These are phyloP conservation scores for Magnolia officinalis DNA, from an alignment of 164 flowering plant genomes.

Conservation along the genomic window DNA sequence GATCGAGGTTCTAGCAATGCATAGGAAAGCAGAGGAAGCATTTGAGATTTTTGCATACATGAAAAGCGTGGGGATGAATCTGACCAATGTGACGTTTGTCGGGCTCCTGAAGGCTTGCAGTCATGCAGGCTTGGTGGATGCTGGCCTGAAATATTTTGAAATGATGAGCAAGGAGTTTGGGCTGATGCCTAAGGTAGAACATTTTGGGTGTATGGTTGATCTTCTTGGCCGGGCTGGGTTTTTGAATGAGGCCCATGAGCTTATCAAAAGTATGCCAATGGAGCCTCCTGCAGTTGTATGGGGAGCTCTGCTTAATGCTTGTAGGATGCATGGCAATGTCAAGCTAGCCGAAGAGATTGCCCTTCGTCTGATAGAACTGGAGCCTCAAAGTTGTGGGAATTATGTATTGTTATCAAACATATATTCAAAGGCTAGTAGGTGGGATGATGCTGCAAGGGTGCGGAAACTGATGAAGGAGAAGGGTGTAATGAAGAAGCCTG, in stretches of 20 bases:
- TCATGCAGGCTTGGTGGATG: constrained; percentile 25
- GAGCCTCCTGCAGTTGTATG: constrained; percentile 26
- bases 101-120: constrained; percentile 32
- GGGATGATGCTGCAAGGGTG: constrained; percentile 19
- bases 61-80: constrained; percentile 17
- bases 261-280: constrained; percentile 27
- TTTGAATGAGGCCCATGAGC: constrained; percentile 21
- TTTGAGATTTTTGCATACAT: constrained; percentile 18
- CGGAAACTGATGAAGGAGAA: constrained; percentile 19
- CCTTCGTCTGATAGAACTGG: constrained; percentile 20
- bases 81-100: constrained; percentile 28
- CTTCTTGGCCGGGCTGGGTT: constrained; percentile 28
- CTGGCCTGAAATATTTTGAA: constrained; percentile 19
- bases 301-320: constrained; percentile 27
- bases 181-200: constrained; percentile 23
- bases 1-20: constrained; percentile 26
- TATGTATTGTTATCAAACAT: constrained; percentile 22
- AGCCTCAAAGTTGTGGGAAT: constrained; percentile 22
- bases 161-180: constrained; percentile 25
- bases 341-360: constrained; percentile 25
- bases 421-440: constrained; percentile 14
- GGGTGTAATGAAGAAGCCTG: constrained; percentile 21
- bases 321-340: constrained; percentile 25
- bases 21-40: constrained; percentile 28
- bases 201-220: constrained; percentile 34